Base-by-base conservation (phyloP, 75 land plant species). In the Sequoia sempervirens region DNA sequence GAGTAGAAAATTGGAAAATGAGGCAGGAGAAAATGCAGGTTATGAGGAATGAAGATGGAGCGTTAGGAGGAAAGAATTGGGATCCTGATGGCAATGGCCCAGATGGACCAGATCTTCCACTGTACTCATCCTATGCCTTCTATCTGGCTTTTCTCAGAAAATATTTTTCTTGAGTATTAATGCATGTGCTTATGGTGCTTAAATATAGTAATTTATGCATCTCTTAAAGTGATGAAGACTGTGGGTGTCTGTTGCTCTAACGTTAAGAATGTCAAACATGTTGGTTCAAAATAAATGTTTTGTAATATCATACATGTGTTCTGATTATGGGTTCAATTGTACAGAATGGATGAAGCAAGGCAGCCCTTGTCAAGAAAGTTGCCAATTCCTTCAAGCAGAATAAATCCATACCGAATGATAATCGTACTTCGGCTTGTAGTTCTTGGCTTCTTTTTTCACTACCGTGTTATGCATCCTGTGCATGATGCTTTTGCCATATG, bases 1-100 rank as follows among this genome's bases (percentile, higher is more conserved):
- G 93, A 69, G 84, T 95, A 89, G 97, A 95, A 45, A 83, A 68
- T 81, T 95, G 97, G 97, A 95, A 91, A 85, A 87, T 82, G 79
- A 91, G 90, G 80, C 90, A 93, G 69, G 92, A 93, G 61, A 91
- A 88, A 75, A 32, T 89, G 81, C 91, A 92, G 78, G 74, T 83
- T 40, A 78, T 85, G 85, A 87, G 84, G 81, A 91, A 81, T 80
- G 90, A 91, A 50, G 64, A 82, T 74, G 66, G 66, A 61, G 66
- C 66, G 26, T 5, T 61, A 23, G 66, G 66, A 61, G 92, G 88
- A n/a, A 83, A 88, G 43, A 89, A 86, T 81, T 85, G 88, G 86
- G 92, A 87, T 17, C 82, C 86, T 43, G 89, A 91, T 87, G 90
- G 82, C 38, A 70, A 70, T 70, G 73, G 73, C 3, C 73, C 73